phyloP scores from a whole-genome alignment of 169 alveolate genomes.

The Cryptosporidium sp. region DNA sequence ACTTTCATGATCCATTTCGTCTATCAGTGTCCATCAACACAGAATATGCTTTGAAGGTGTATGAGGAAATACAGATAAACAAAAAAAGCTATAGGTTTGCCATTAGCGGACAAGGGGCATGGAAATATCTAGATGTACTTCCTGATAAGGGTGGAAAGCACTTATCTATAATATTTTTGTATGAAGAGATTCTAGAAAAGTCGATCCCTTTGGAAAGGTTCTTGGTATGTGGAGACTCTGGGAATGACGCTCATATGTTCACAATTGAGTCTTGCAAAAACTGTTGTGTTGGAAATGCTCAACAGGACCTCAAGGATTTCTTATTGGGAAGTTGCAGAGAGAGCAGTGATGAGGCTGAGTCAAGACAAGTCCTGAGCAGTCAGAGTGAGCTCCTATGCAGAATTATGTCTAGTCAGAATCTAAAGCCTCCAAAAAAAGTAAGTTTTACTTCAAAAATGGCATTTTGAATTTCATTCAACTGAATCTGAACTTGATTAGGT shows the following conservation, averaged over 20 bases:
- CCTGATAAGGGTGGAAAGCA: slow-evolving; percentile 64
- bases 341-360: neutral
- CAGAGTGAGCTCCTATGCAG: slow-evolving; percentile 51
- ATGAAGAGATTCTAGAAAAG: slow-evolving; percentile 14
- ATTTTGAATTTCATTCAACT: neutral
- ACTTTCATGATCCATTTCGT: slow-evolving; percentile 79
- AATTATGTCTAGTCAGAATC: slow-evolving; percentile 35
- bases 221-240: slow-evolving; percentile 79
- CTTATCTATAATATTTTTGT: slow-evolving; percentile 21
- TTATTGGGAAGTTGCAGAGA: slow-evolving; percentile 12
- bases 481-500: slow-evolving; percentile 34
- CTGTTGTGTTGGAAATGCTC: slow-evolving; percentile 79
- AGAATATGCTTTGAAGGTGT: slow-evolving; percentile 6
- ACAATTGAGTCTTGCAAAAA: slow-evolving; percentile 29
- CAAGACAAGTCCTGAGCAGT: slow-evolving; percentile 5
- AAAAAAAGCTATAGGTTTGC: slow-evolving; percentile 63
- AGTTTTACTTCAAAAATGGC: slow-evolving; percentile 3
- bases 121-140: slow-evolving; percentile 63
- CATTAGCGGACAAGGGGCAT: slow-evolving; percentile 69
- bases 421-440: slow-evolving; percentile 48
- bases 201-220: slow-evolving; percentile 41
- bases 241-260: slow-evolving; percentile 79
- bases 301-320: slow-evolving; percentile 72
- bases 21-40: slow-evolving; percentile 72
- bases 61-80: slow-evolving; percentile 39